Evolutionary conservation across 2,329 filamentous ascomycete species (phyloP).

Genomic region (Beauveria asiatica): DNA sequence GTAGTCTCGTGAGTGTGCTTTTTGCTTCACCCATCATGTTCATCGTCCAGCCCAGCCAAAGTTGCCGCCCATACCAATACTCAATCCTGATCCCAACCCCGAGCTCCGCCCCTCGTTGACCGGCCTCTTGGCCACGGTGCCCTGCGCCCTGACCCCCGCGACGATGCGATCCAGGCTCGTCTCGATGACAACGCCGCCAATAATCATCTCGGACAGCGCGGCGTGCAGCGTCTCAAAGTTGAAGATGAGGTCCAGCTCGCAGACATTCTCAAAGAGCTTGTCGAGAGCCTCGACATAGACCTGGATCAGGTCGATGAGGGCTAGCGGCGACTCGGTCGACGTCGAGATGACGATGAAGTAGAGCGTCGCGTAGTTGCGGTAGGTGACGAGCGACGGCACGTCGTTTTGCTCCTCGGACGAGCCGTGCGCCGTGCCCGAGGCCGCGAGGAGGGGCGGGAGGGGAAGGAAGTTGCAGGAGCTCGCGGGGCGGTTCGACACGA

Average conservation of each 20-base stretch:
- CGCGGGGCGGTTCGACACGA: slow-evolving; percentile 84
- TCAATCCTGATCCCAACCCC: slow-evolving; percentile 40
- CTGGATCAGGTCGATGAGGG: slow-evolving; percentile 92
- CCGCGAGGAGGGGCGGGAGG: slow-evolving; percentile 56
- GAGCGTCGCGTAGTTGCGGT: slow-evolving; percentile 94
- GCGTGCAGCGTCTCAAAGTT: slow-evolving; percentile 97
- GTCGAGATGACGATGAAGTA: slow-evolving; percentile 99
- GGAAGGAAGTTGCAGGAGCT: slow-evolving; percentile 97
- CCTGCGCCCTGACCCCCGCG: slow-evolving; percentile 69
- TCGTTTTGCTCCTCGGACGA: slow-evolving; percentile 69
- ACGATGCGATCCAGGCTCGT: slow-evolving; percentile 85
- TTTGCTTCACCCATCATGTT: slow-evolving; percentile 6
- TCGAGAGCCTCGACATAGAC: slow-evolving; percentile 96
- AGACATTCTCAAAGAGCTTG: slow-evolving; percentile 94
- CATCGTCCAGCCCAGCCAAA: slow-evolving; percentile 45
- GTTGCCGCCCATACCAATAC: slow-evolving; percentile 50
- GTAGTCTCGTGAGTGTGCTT: background rate
- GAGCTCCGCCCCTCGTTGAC: slow-evolving; percentile 57
- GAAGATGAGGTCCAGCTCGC: slow-evolving; percentile 96
- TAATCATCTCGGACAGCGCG: slow-evolving; percentile 85
- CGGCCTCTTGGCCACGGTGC: slow-evolving; percentile 68
- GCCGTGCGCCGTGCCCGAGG: slow-evolving; percentile 53
- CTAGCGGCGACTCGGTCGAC: slow-evolving; percentile 89
- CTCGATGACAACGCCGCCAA: slow-evolving; percentile 90
- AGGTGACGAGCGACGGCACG: slow-evolving; percentile 89